Evolutionary conservation across 306 rosid genomes (phyloP).

Genomic region (Medicago truncatula): MtrunA17r5.0-ANR NC_053044.1:14109001-14109500

Average conservation of each 20-base stretch:
- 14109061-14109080: too few species aligned
- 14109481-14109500: constrained; percentile 59
- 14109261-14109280: constrained; percentile 59
- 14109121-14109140: too few species aligned
- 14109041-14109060: too few species aligned
- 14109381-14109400: constrained; percentile 57
- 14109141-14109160: too few species aligned
- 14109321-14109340: constrained; percentile 46
- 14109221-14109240: constrained; percentile 39
- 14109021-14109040: too few species aligned
- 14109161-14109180: too few species aligned
- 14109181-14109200: constrained; percentile 45
- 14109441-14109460: constrained; percentile 52
- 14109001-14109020: too few species aligned
- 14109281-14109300: constrained; percentile 50
- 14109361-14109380: constrained; percentile 46
- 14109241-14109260: constrained; percentile 54
- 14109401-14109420: constrained; percentile 57
- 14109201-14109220: constrained; percentile 53
- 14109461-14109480: constrained; percentile 49
- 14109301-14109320: constrained; percentile 60
- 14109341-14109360: constrained; percentile 50
- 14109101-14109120: too few species aligned
- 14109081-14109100: too few species aligned
- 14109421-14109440: constrained; percentile 58